These are phyloP conservation scores for Penicillium ochrochloron DNA, from an alignment of 495 filamentous ascomycete genomes.

Conservation along the genomic window DNA sequence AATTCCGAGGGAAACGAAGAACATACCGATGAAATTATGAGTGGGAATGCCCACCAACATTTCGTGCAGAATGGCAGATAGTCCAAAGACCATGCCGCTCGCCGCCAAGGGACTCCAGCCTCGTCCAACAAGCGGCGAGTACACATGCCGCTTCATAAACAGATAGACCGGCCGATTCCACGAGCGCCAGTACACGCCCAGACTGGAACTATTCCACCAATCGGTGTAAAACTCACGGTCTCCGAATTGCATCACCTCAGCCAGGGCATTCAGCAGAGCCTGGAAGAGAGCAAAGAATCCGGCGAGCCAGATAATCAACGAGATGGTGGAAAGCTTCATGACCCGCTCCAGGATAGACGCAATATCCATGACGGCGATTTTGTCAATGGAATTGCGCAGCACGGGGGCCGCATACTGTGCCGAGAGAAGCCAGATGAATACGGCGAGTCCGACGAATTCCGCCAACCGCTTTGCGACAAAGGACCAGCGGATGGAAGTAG, in stretches of 20 bases:
- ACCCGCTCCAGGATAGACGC: slow-evolving; percentile 82
- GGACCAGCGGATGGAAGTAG: slow-evolving; percentile 73
- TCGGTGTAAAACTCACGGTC: slow-evolving; percentile 95
- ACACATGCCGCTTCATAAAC: slow-evolving; percentile 94
- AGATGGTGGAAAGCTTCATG: slow-evolving; percentile 94
- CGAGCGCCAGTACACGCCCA: slow-evolving; percentile 89
- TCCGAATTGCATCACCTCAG: slow-evolving; percentile 86
- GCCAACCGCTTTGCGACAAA: slow-evolving; percentile 83
- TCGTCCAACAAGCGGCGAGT: slow-evolving; percentile 78
- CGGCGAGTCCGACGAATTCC: slow-evolving; percentile 73
- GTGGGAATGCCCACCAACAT: slow-evolving; percentile 93
- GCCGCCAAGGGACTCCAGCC: slow-evolving; percentile 72
- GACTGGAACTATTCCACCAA: slow-evolving; percentile 92
- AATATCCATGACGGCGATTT: slow-evolving; percentile 80
- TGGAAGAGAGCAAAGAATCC: slow-evolving; percentile 98
- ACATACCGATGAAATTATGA: slow-evolving; percentile 85
- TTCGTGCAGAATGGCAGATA: slow-evolving; percentile 89
- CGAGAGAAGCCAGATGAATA: slow-evolving; percentile 90
- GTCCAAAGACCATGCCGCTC: slow-evolving; percentile 77
- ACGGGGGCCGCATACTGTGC: slow-evolving; percentile 94
- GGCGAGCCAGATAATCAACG: slow-evolving; percentile 91
- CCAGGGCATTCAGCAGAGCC: slow-evolving; percentile 82
- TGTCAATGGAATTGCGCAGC: slow-evolving; percentile 83
- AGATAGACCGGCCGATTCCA: slow-evolving; percentile 98
- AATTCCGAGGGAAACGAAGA: not conserved